Base-by-base conservation (phyloP, 2,329 filamentous ascomycete species). In the Hymenoscyphus salicellus region DNA sequence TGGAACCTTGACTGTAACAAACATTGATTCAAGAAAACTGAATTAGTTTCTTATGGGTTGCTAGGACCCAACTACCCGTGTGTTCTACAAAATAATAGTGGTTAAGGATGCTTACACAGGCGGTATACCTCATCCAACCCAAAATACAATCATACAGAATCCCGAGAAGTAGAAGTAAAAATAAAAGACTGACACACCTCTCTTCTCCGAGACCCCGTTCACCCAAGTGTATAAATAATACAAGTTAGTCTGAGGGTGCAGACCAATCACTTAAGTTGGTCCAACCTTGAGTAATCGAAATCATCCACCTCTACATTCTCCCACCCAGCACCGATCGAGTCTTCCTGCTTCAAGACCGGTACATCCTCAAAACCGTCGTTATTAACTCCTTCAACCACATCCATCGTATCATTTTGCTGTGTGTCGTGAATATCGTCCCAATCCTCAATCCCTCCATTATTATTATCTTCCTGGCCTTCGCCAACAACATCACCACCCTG, bases 281-380 rank as follows among this genome's bases (percentile, higher is more conserved):
- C 56, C 28, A 69, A 38, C 33, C 57, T 49, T 16, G 62, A 33
- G 32, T 68, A 70, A 52, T 70, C 66, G 41, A 70, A 68, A 3
- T 60, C 66, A 64, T 67, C 66, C 10, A 56, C 62, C n/a, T 68
- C 62, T 7, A 41, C 60, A 14, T 41, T 46, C 46, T 57, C 55
- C 49, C 36, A 23, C 36, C 10, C 46, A 16, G n/a, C 41, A n/a
- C 43, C 55, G 32, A 49, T 30, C 14, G 41, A 41, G 7, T 17
- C n/a, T 30, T 26, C 33, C 28, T 59, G 33, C 14, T 59, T 62
- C 49, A 61, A 38, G 11, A 33, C 26, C 5, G 30, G 57, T 1
- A 61, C 28, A 5, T 63, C 46, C 10, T 32, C 33, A n/a, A 55
- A 52, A 7, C 46, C 46, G 26, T 26, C 46, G 11, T 52, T 52